Evolutionary conservation across 2,329 filamentous ascomycete genomes (phyloP).

Genomic region (Cytospora leucostoma): DNA sequence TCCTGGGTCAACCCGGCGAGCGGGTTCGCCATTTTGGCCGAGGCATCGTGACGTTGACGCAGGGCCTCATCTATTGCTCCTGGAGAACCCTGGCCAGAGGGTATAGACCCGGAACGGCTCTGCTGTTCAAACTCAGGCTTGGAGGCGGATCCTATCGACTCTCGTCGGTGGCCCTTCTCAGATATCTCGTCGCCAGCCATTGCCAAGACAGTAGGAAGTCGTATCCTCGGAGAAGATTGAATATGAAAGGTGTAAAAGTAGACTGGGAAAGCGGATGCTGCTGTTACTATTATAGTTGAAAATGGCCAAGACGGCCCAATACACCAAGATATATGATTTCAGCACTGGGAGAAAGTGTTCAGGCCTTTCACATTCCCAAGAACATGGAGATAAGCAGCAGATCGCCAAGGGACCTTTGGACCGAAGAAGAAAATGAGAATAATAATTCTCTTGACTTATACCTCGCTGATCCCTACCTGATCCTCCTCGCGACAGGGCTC

Average conservation of each 20-base stretch:
- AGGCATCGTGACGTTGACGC: slow-evolving; percentile 38
- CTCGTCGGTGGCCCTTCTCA: slow-evolving; percentile 32
- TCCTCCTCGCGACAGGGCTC: neutral
- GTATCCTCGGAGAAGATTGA: too few relatives aligned
- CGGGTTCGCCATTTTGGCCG: slow-evolving; percentile 44
- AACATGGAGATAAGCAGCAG: neutral
- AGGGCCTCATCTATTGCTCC: slow-evolving; percentile 31
- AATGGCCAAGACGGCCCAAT: slow-evolving; percentile 14
- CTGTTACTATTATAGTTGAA: neutral
- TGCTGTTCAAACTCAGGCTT: slow-evolving; percentile 35
- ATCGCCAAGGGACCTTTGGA: neutral
- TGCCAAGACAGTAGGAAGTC: neutral
- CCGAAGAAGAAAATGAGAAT: neutral
- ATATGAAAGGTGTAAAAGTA: neutral
- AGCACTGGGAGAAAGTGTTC: neutral
- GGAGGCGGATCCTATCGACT: slow-evolving; percentile 31
- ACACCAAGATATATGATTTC: neutral
- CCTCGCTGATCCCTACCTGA: neutral
- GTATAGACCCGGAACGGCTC: slow-evolving; percentile 5
- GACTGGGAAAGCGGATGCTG: neutral
- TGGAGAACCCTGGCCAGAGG: slow-evolving; percentile 1
- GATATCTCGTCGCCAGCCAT: slow-evolving; percentile 12
- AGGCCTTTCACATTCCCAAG: neutral
- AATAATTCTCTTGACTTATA: slow-evolving; percentile 14
- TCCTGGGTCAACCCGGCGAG: slow-evolving; percentile 43